These are phyloP conservation scores for Uncinocarpus reesii DNA, from an alignment of 2,329 filamentous ascomycete species.

Conservation along the genomic window DNA sequence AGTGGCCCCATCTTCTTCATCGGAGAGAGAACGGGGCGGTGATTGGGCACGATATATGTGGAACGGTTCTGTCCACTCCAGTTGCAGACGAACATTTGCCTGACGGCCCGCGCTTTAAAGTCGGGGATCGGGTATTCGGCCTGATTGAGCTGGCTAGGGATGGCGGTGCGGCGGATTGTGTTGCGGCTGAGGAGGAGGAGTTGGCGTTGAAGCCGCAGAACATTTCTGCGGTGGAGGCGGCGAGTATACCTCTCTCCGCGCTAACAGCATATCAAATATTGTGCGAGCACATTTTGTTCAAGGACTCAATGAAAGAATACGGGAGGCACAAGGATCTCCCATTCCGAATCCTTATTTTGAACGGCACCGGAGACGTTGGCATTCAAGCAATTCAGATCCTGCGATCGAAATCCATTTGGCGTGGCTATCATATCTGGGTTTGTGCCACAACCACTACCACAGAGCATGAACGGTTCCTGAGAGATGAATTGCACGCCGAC, in stretches of 20 bases:
- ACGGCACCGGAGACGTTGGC: constrained; percentile 30
- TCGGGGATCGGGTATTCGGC: constrained; percentile 34
- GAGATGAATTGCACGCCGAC: constrained; percentile 25
- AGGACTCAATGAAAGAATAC: not conserved
- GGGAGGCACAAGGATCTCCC: constrained; percentile 10
- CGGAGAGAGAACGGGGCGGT: constrained; percentile 25
- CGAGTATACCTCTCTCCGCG: constrained; percentile 30
- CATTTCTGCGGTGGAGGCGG: constrained; percentile 27
- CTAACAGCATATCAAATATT: constrained; percentile 37
- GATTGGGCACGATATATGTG: constrained; percentile 35
- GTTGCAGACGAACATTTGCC: constrained; percentile 23
- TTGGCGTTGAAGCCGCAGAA: constrained; percentile 32
- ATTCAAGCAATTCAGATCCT: constrained; percentile 31
- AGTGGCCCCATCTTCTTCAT: constrained; percentile 20
- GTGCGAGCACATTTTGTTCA: constrained; percentile 26
- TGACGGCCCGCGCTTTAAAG: constrained; percentile 30
- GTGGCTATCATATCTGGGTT: constrained; percentile 25
- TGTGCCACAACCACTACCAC: constrained; percentile 29
- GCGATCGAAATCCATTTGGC: constrained; percentile 27
- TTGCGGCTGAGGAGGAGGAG: constrained; percentile 31
- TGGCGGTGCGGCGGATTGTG: constrained; percentile 36
- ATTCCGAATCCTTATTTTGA: constrained; percentile 30
- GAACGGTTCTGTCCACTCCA: constrained; percentile 31
- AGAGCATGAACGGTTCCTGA: constrained; percentile 24
- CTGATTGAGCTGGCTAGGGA: constrained; percentile 31